A percentile compares a stretch with the other conserved stretches of the same genome.
These are phyloP conservation scores for Pseudonitzschia pungens DNA, from an alignment of 108 stramenopile species.

Conservation along the genomic window DNA sequence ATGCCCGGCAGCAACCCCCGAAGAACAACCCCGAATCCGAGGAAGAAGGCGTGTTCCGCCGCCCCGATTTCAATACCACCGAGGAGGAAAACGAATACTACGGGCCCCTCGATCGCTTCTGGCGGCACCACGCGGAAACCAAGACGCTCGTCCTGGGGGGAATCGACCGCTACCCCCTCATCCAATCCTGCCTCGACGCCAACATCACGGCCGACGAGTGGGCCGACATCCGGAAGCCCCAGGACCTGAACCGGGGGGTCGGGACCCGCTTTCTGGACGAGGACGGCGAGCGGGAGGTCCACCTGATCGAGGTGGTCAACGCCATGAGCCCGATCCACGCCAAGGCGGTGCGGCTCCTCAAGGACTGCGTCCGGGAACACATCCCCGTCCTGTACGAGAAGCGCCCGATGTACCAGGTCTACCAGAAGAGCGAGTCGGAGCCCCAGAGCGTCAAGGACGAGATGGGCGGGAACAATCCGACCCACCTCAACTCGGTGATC, in stretches of 20 bases:
- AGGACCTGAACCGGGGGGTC: constrained; percentile 14
- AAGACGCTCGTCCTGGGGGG: constrained; percentile 29
- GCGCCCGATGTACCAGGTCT: constrained; percentile 15
- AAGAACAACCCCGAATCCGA: too few relatives aligned
- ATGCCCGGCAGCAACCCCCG: neutral
- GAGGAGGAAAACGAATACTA: constrained; percentile 18
- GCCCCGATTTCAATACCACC: neutral
- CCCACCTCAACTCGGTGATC: constrained; percentile 33
- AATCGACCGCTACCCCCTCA: constrained; percentile 20
- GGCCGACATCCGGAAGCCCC: neutral
- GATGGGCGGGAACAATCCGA: constrained; percentile 40
- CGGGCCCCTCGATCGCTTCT: constrained; percentile 38
- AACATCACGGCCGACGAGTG: constrained; percentile 22
- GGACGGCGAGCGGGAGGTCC: neutral
- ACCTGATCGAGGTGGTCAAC: constrained; percentile 22
- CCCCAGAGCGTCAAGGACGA: constrained; percentile 10
- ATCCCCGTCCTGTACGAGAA: constrained; percentile 15
- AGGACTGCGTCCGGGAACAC: constrained; percentile 7
- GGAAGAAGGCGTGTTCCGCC: neutral
- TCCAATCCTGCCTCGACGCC: constrained; percentile 25
- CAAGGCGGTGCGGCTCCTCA: constrained; percentile 22
- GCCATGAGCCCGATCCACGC: constrained; percentile 22
- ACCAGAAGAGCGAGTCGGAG: neutral
- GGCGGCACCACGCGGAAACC: constrained; percentile 27
- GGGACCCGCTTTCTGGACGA: constrained; percentile 5